phyloP scores from a whole-genome alignment of 2,329 filamentous ascomycete genomes.

The Thermothelomyces thermophilus region DNA sequence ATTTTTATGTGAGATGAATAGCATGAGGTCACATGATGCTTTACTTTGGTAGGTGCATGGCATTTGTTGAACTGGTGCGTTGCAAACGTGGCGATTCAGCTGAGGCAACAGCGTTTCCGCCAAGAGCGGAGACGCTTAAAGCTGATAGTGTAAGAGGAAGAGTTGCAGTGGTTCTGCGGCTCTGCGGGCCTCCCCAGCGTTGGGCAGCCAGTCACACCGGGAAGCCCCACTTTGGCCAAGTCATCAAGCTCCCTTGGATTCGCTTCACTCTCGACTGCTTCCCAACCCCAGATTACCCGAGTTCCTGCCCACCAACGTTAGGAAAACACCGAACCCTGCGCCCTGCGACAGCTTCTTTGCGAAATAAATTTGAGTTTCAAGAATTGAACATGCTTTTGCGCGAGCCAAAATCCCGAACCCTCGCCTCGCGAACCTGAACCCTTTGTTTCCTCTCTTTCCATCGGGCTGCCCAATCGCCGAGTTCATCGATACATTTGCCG shows the following conservation, averaged over 20 bases:
- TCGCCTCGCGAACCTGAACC: not conserved
- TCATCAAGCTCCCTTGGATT: constrained; percentile 10
- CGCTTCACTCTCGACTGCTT: not conserved
- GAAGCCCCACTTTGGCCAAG: constrained; percentile 15
- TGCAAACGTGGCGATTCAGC: not conserved
- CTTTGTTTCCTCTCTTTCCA: not conserved
- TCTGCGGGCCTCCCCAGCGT: constrained; percentile 6
- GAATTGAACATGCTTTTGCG: constrained; percentile 4
- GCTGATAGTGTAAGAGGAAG: not conserved
- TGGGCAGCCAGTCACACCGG: constrained; percentile 9
- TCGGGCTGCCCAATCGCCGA: not conserved
- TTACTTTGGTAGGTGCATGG: not conserved
- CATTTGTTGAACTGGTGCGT: not conserved
- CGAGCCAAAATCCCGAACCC: not conserved
- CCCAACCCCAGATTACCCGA: not conserved
- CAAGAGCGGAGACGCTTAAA: not conserved
- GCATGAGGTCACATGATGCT: too few relatives aligned
- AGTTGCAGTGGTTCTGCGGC: constrained; percentile 9
- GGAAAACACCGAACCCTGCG: not conserved
- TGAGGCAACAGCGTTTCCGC: not conserved
- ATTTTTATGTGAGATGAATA: too few relatives aligned
- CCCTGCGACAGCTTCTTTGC: not conserved
- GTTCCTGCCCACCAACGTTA: constrained; percentile 2
- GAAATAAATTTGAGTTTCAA: not conserved
- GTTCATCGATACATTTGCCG: not conserved